Base-by-base conservation (phyloP, 331 rosid species). In the Telfairia occidentalis region DNA sequence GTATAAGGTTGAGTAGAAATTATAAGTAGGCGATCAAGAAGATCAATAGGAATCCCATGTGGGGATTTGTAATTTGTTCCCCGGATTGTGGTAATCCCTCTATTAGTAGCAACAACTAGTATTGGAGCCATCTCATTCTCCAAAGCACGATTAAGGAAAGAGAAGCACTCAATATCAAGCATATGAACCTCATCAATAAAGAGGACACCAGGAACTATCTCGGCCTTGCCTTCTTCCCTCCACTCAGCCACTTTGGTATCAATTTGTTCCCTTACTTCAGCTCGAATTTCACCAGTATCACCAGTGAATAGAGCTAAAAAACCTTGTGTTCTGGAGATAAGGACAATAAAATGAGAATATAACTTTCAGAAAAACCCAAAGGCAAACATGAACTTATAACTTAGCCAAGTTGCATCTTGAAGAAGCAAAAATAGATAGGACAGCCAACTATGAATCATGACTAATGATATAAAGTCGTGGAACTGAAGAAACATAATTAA, bases 151-250 rank as follows among this genome's bases (percentile, higher is more conserved):
- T 95, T 95, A 10, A 95, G 90, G 77, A 88, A 95, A 38, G 97
- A 95, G 80, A 92, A 95, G 87, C 99, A 95, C 76, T 95, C 99
- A 1, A 95, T 91, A 85, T 95, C 99, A 69, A 95, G 99, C 96
- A 95, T 95, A 85, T 95, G 97, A 74, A 95, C 97, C 89, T 95
- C 99, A 19, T 95, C 99, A 9, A 95, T 95, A 83, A 95, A 95
- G 74, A 95, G 97, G 48, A 95, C 97, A 26, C 99, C 99, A 0
- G 99, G 99, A 43, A 95, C 92, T 52, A 95, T 92, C 82, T 95
- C 99, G 15, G 99, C 99, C 82, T 95, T 95, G 80, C 97, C 99
- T 89, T 95, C 99, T 81, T 95, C 99, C 77, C 90, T 89, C 99
- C 99, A 95, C 77, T 95, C 97, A 28, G 99, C 99, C 42, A 95